phyloP scores from a whole-genome alignment of 768 basidiomycete species.

The Podaxis sp. region DNA sequence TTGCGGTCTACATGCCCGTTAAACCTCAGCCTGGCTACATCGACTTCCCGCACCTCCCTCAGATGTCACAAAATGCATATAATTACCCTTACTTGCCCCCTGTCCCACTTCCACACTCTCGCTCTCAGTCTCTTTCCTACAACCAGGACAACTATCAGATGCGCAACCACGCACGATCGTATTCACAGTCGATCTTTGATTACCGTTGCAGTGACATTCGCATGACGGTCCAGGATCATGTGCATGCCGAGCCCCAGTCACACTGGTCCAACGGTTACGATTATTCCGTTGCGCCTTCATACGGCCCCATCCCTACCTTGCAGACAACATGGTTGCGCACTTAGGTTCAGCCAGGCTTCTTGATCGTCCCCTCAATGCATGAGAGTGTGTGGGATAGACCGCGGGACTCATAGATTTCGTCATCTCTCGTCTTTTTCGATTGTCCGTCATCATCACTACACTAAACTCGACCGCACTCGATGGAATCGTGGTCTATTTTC shows the following conservation, averaged over 20 bases:
- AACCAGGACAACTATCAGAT: slow-evolving; percentile 47
- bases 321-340: slow-evolving; percentile 23
- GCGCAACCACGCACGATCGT: slow-evolving; percentile 55
- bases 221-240: slow-evolving; percentile 42
- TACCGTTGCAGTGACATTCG: slow-evolving; percentile 48
- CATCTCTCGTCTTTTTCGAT: slow-evolving; percentile 23
- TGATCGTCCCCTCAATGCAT: slow-evolving; percentile 22
- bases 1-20: slow-evolving; percentile 30
- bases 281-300: slow-evolving; percentile 37
- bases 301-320: slow-evolving; percentile 46
- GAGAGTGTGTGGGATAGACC: slow-evolving; percentile 15
- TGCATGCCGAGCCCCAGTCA: slow-evolving; percentile 35
- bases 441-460: slow-evolving; percentile 23
- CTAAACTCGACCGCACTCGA: slow-evolving; percentile 29
- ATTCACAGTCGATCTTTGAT: slow-evolving; percentile 59
- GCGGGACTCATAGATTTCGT: slow-evolving; percentile 23
- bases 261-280: slow-evolving; percentile 46
- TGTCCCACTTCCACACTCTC: slow-evolving; percentile 45
- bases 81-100: slow-evolving; percentile 37
- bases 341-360: slow-evolving; percentile 18
- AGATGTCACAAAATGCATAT: slow-evolving; percentile 34
- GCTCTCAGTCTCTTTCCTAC: slow-evolving; percentile 57
- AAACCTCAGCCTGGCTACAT: slow-evolving; percentile 40
- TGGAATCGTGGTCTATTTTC: slow-evolving; percentile 29
- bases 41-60: slow-evolving; percentile 32